Conservation (phyloP, 371 early-diverging fungal genomes). For the Sporodiniella umbellata region DNA sequence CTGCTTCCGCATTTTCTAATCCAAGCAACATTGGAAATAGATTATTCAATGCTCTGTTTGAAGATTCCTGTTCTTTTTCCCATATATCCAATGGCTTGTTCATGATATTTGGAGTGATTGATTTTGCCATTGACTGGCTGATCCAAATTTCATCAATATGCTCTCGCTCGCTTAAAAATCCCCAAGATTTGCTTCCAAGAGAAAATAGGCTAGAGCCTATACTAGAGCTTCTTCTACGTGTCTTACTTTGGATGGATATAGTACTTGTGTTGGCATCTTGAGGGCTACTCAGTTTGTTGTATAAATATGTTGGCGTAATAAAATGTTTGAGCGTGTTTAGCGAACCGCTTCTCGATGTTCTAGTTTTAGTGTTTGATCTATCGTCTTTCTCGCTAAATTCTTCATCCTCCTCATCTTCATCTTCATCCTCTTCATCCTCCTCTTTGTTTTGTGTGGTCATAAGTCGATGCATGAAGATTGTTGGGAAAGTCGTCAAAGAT, state of each 20-base stretch:
- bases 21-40: slow-evolving; percentile 56
- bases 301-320: slow-evolving; percentile 5
- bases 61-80: slow-evolving; percentile 13
- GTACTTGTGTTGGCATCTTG: neutral
- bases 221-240: neutral
- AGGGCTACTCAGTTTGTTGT: slow-evolving; percentile 2
- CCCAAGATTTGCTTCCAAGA: neutral
- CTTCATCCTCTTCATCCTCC: neutral
- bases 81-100: neutral
- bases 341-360: slow-evolving; percentile 3
- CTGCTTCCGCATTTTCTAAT: slow-evolving; percentile 46
- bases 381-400: neutral
- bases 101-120: neutral
- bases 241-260: neutral
- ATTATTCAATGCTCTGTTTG: slow-evolving; percentile 39
- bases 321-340: slow-evolving; percentile 5
- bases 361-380: no score
- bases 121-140: neutral
- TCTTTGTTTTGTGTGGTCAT: neutral
- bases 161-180: neutral
- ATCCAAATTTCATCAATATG: neutral
- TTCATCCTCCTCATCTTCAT: neutral
- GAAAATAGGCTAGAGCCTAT: neutral
- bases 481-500: slow-evolving; percentile 19
- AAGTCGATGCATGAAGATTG: slow-evolving; percentile 13